A percentile compares a stretch with the other conserved stretches of the same genome.
phyloP scores from a whole-genome alignment of 257 asterid genomes.

The Solanum paucissectum region DNA sequence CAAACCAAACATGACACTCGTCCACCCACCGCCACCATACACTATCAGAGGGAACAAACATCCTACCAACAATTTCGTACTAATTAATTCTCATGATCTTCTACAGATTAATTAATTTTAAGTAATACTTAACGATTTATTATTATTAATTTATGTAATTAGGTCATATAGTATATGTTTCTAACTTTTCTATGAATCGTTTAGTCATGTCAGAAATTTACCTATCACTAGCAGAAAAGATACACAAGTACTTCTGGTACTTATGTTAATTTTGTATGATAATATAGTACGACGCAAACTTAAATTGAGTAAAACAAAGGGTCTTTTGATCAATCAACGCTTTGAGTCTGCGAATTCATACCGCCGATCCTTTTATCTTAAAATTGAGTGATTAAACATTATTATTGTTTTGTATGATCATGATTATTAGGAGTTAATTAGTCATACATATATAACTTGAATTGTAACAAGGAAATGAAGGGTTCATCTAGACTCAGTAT shows the following conservation, averaged over 20 bases:
- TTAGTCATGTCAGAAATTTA: background rate
- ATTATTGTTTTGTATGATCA: background rate
- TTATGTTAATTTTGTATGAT: background rate
- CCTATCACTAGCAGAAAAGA: background rate
- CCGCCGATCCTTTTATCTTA: background rate
- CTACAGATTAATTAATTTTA: background rate
- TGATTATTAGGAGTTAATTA: background rate
- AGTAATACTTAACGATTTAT: background rate
- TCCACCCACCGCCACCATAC: background rate
- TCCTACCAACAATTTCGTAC: background rate
- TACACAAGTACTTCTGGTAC: background rate
- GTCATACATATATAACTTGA: background rate
- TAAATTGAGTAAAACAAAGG: background rate
- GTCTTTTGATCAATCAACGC: background rate
- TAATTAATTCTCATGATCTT: background rate
- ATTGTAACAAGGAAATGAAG: background rate
- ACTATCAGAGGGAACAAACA: background rate
- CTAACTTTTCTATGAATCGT: background rate
- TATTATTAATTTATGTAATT: background rate
- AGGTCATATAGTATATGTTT: background rate
- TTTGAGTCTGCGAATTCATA: no score
- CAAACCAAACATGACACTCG: background rate
- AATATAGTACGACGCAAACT: background rate
- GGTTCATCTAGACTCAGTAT: no score
- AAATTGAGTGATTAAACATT: background rate